phyloP scores from a whole-genome alignment of 2,329 filamentous ascomycete species.

The Colletotrichum cereale region DNA sequence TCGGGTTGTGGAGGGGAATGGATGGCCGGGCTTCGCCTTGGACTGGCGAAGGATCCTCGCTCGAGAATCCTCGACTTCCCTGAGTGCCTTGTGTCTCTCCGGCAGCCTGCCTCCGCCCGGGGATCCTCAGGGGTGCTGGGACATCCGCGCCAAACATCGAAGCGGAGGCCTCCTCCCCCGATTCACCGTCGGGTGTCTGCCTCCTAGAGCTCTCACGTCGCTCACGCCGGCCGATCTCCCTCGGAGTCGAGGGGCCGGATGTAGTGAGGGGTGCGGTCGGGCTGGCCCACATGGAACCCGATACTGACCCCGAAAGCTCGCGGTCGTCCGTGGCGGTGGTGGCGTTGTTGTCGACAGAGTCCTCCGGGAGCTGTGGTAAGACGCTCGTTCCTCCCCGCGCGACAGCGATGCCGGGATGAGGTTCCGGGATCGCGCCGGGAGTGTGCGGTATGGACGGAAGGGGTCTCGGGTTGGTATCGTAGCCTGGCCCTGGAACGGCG shows the following conservation, averaged over 20 bases:
- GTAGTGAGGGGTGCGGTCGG: neutral
- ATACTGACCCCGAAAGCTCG: neutral
- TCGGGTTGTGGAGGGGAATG: neutral
- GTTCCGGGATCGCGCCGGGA: neutral
- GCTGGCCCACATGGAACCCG: too few relatives aligned
- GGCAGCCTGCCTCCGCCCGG: neutral
- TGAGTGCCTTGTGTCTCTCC: too few relatives aligned
- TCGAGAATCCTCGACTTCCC: neutral
- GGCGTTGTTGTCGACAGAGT: neutral
- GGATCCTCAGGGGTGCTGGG: neutral
- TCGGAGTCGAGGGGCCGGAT: neutral
- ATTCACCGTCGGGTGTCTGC: neutral
- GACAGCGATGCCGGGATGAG: neutral
- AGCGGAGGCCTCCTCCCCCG: neutral
- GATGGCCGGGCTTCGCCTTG: neutral
- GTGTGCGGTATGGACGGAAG: neutral
- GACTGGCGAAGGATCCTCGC: neutral
- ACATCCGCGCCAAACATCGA: neutral
- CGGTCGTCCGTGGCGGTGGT: neutral
- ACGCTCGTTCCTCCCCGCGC: neutral
- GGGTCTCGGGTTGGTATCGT: neutral
- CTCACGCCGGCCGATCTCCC: neutral
- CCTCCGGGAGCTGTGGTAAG: neutral
- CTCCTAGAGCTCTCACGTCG: neutral
- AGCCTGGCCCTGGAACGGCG: neutral